Base-by-base conservation (phyloP, 176 grass and related monocot species). In the Ensete glaucum region DNA sequence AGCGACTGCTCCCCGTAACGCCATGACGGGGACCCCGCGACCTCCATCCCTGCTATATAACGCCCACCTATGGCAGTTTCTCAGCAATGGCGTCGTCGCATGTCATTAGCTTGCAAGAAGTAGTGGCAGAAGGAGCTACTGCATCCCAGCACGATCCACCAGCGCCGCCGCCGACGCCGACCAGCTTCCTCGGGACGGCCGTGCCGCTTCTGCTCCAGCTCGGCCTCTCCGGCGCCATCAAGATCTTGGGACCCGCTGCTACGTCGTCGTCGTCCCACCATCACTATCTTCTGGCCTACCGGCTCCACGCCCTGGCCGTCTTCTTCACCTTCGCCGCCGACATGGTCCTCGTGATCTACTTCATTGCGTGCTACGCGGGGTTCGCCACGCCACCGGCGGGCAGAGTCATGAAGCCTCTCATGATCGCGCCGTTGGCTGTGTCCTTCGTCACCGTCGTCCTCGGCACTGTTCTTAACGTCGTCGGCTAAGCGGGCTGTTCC, bases 181-280 rank as follows among this genome's bases (percentile, higher is more conserved):
- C 9, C 9, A 26, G 1, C 63, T 65, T 26, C 22, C 9, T 23
- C 2, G 63, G 23, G 63, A 60, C n/a, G 14, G 57, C 57, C 57
- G 63, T 65, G 63, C 24, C 63, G 21, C 63, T 65, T 23, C 63
- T 65, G 22, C 63, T 65, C n/a, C 63, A 65, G 63, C 20, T 65
- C 22, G 63, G 63, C 2, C 63, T 65, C 63, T 65, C 63, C 63
- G 63, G 63, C 24, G 63, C 22, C 21, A 65, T 65, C 63, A 65
- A 27, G 63, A 65, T 65, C 63, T 27, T 27, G 22, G 23, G 63
- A 2, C 63, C 63, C 4, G 11, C 23, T 9, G 63, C 63, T 8
- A 2, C 21, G 24, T 1, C 58, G 14, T n/a, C 8, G 17, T 65
- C 63, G 22, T 8, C 22, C 22, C 63, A 11, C 63, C 22, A 65